Evolutionary conservation across 2,329 filamentous ascomycete genomes (phyloP).

Genomic region (Fonsecaea erecta): DNA sequence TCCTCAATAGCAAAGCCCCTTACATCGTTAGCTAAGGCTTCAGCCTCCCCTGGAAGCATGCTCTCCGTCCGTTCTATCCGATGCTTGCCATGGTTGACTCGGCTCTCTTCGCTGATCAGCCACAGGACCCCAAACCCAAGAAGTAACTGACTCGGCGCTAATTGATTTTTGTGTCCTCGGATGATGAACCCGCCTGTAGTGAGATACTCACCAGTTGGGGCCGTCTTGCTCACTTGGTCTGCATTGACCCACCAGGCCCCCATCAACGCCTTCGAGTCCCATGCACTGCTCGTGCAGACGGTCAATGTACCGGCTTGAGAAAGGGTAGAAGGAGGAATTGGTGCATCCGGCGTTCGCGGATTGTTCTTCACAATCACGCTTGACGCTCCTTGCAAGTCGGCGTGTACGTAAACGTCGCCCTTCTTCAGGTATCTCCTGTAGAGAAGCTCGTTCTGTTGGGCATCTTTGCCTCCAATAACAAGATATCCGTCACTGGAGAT

Average conservation of each 20-base stretch:
- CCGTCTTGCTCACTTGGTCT: conserved; percentile 87
- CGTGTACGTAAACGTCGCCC: conserved; percentile 90
- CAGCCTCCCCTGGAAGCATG: conserved; percentile 33
- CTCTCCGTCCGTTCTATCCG: conserved; percentile 53
- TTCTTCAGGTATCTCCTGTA: conserved; percentile 84
- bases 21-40: conserved; percentile 36
- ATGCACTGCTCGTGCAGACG: conserved; percentile 84
- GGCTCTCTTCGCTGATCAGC: conserved; percentile 85
- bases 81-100: conserved; percentile 77
- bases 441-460: conserved; percentile 87
- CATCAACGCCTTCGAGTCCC: conserved; percentile 97
- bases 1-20: conserved; percentile 30
- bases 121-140: conserved; percentile 89
- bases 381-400: conserved; percentile 81
- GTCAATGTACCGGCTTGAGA: conserved; percentile 86
- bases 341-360: conserved; percentile 73
- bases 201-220: conserved; percentile 78
- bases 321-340: conserved; percentile 87
- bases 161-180: conserved; percentile 84
- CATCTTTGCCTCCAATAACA: conserved; percentile 85
- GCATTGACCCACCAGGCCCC: conserved; percentile 93
- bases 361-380: conserved; percentile 92
- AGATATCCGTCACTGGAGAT: conserved; percentile 94
- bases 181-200: conserved; percentile 78
- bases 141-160: conserved; percentile 84